Evolutionary conservation across 129 eudicot species (phyloP), one percentile per base, ranked within the genome.

Genomic region (Sambucus nigra): DNA sequence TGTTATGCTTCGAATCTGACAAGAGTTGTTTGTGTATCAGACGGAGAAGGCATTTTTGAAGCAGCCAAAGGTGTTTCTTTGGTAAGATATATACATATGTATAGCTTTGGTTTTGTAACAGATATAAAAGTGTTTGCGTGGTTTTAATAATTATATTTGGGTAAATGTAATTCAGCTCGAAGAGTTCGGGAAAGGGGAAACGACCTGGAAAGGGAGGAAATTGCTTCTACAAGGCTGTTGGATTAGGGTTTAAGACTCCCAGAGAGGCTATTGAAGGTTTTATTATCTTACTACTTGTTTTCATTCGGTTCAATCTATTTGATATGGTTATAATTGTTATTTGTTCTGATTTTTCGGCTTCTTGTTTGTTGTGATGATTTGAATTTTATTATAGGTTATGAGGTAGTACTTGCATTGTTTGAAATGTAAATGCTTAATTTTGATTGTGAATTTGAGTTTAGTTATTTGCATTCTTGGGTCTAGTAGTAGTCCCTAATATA

Each of bases 51-150:
- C 76, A 7, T 70, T 55, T 31, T 25, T 70, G 70, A 70, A 70
- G 76, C 76, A 70, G 66, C 76, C 76, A 9, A 70, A 70, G 49
- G 76, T 70, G 39, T 70, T 70, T 57, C 76, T 70, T 21, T 45
- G 65, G 76, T 70, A 57, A 62, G 69, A 35, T 35, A 35, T 35
- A 35, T 35, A 35, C 13, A 35, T 35, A 35, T 35, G 42, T 35
- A 7, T 35, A 7, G 8, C 13, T 7, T 2, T 35, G 42, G 8
- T 12, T 2, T 7, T 35, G 9, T 35, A 7, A n/a, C 12, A 15
- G 8, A 35, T 35, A 8, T 1, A 15, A 35, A 7, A 35, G 42
- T 35, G 8, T 7, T 5, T 35, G 42, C 9, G 9, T 35, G 42
- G 9, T 29, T 35, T 7, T 7, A 7, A 7, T 2, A 7, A 35